Percentiles rank a stretch among this genome's conserved stretches.
phyloP scores from a whole-genome alignment of 1,284 basidiomycete species.

The Abortiporus biennis region DNA sequence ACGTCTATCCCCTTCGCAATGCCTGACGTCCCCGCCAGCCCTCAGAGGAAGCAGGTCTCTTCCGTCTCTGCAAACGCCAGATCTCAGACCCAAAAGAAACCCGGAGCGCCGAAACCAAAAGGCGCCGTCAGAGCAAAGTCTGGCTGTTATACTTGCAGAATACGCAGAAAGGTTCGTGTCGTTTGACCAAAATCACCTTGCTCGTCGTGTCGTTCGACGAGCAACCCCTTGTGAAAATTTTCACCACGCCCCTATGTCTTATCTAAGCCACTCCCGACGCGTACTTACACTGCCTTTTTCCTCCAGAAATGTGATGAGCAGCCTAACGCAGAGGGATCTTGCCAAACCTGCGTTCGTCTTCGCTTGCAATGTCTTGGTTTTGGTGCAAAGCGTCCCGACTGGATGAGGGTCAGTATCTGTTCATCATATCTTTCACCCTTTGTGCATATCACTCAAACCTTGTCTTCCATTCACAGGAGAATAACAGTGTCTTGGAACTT shows the following conservation, averaged over 20 bases:
- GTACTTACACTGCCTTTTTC: too few species aligned
- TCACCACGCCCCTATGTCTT: slow-evolving; percentile 13
- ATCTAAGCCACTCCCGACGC: slow-evolving; percentile 9
- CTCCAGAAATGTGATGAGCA: slow-evolving; percentile 79
- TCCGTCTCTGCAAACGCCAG: slow-evolving; percentile 26
- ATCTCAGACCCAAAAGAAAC: slow-evolving; percentile 33
- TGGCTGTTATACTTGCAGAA: slow-evolving; percentile 81
- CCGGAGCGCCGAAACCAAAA: slow-evolving; percentile 64
- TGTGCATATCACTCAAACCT: slow-evolving; percentile 8
- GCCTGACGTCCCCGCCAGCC: slow-evolving; percentile 28
- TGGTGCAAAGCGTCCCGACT: slow-evolving; percentile 78
- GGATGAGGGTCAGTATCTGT: slow-evolving; percentile 72
- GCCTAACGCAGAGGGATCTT: slow-evolving; percentile 52
- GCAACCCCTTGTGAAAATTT: too few species aligned
- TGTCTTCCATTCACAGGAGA: slow-evolving; percentile 45
- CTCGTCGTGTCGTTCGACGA: slow-evolving; percentile 15
- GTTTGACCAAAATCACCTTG: too few species aligned
- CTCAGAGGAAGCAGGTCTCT: slow-evolving; percentile 27
- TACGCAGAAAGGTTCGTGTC: slow-evolving; percentile 64
- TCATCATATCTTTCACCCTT: too few species aligned
- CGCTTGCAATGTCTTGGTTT: slow-evolving; percentile 82
- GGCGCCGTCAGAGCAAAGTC: slow-evolving; percentile 76
- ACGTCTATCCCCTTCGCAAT: slow-evolving; percentile 16
- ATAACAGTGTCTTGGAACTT: slow-evolving; percentile 56
- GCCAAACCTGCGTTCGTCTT: slow-evolving; percentile 72